Evolutionary conservation across 441 rosid species (phyloP), one percentile per base, ranked within the genome.

Genomic region (Pelargonium fulgidum): DNA sequence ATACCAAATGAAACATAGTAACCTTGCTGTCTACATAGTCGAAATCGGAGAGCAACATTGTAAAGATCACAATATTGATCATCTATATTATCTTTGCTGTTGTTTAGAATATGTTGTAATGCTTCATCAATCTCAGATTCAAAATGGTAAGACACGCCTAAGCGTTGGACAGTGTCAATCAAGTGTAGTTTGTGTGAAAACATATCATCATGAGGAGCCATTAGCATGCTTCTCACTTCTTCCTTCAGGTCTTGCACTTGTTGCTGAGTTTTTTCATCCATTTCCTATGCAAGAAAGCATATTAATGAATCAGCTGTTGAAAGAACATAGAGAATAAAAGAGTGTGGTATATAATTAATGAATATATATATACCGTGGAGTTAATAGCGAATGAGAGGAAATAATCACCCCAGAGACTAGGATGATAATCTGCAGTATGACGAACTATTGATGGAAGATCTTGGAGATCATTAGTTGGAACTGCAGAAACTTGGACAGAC

Each of bases 11-110:
- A 64, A 13, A 48, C 54, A 48, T 48, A 48, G 54, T 48, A 48
- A 41, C 80, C 80, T 20, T 74, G 70, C 20, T 77, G 76, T 26
- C 80, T 71, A 10, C 73, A 68, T 12, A 80, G 64, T 16, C 83
- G 80, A 44, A 80, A 80, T 5, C 62, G 59, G 26, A 80, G 72
- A 72, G 81, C 62, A 5, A 50, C 59, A 22, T 2, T 20, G 12
- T 69, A 19, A 0, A 68, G 72, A 62, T 52, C 42, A 48, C n/a
- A 12, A 2, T 48, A 0, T 0, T 33, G 0, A 33, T 33, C 39
- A 33, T 33, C 39, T 3, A 33, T 0, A 33, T 33, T 33, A 0
- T 33, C 39, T 0, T 33, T 0, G 5, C 0, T 0, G 54, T 48
- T 48, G 11, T 3, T 12, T 1, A 0, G n/a, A n/a, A n/a, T n/a